phyloP scores from a whole-genome alignment of 768 basidiomycete genomes.

The Sporobolomyces roseus region DNA sequence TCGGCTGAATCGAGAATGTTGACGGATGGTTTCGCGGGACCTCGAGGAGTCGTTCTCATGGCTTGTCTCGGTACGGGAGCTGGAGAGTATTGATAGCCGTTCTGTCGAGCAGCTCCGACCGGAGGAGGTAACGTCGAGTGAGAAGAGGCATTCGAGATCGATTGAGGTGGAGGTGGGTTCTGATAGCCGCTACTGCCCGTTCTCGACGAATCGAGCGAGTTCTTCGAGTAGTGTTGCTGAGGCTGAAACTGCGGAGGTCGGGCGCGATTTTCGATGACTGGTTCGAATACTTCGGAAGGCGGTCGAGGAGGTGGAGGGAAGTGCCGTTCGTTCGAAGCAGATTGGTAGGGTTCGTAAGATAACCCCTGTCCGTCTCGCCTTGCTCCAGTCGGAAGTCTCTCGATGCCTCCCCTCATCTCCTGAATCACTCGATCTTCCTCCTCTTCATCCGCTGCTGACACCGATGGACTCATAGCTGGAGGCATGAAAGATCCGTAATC shows the following conservation, averaged over 20 bases:
- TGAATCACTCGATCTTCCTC: neutral
- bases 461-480: neutral
- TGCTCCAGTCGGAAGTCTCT: neutral
- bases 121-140: neutral
- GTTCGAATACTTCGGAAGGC: constrained; percentile 5
- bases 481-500: constrained; percentile 27
- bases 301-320: constrained; percentile 5
- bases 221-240: too few species aligned
- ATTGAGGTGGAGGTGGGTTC: too few species aligned
- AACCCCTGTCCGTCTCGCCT: neutral
- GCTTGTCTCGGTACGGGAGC: neutral
- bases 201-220: neutral
- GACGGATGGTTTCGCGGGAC: neutral
- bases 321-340: neutral
- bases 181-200: neutral
- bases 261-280: neutral
- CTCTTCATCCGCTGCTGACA: neutral
- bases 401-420: neutral
- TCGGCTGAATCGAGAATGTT: constrained; percentile 37
- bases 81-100: neutral
- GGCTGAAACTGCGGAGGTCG: too few species aligned
- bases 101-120: neutral
- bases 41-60: neutral
- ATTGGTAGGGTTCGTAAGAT: neutral
- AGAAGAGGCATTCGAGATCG: neutral